A percentile compares a stretch with the other conserved stretches of the same genome.
phyloP scores from a whole-genome alignment of 176 grass and related monocot species.

The Rhynchospora breviuscula region DNA sequence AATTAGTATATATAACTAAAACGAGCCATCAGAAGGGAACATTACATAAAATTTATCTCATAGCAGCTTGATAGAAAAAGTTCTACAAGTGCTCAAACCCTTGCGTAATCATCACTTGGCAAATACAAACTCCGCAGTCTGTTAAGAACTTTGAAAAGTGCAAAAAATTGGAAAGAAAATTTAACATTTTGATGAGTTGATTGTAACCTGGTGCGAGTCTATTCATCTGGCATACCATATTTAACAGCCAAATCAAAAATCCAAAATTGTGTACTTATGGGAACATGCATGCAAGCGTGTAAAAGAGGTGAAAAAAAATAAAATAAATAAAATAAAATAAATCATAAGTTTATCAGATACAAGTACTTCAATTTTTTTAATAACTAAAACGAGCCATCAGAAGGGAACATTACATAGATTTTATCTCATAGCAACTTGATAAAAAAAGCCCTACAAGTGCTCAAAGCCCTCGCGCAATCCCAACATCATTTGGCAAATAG shows the following conservation, averaged over 20 bases:
- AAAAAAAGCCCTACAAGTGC: not conserved
- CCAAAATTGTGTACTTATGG: not conserved
- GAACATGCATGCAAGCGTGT: not conserved
- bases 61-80: conserved; percentile 16
- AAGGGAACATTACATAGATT: conserved; percentile 13
- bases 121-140: not conserved
- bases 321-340: no score
- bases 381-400: conserved; percentile 25
- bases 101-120: no score
- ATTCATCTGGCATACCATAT: no score
- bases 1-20: not conserved
- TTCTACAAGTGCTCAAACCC: not conserved
- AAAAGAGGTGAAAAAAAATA: not conserved
- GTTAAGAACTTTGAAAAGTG: not conserved
- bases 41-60: conserved; percentile 23
- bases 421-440: conserved; percentile 16
- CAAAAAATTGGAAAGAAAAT: not conserved
- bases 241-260: not conserved
- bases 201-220: not conserved
- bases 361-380: no score
- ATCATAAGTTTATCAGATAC: not conserved
- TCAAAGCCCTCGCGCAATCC: conserved; percentile 48
- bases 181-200: not conserved
- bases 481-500: conserved; percentile 29
- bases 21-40: conserved; percentile 30